Evolutionary conservation across 2,329 filamentous ascomycete genomes (phyloP), one percentile per base, ranked within the genome.

Genomic region (Neofusicoccum umdonicola): DNA sequence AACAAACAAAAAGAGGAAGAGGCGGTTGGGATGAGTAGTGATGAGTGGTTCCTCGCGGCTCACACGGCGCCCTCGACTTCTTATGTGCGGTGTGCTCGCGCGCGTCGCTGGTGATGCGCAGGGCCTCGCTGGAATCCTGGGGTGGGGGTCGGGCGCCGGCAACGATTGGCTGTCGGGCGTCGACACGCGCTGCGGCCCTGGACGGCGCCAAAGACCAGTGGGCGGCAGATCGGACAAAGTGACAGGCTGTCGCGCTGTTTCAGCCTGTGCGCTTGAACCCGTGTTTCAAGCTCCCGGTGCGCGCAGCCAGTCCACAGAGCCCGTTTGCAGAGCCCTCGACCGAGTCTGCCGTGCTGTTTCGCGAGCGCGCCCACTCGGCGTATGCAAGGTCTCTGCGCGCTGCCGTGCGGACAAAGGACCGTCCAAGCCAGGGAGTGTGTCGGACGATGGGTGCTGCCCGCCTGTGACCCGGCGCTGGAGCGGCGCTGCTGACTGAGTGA

Each of bases 231-330:
- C 60, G 47, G 2, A 58, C 39, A 58, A 58, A 58, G 39, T 62
- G 60, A 62, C 48, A 62, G 60, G 54, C 54, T 58, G 54, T 58
- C 54, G 54, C 12, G 60, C 22, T 51, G 60, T 62, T 62, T 62
- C 60, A 62, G 60, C 15, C 41, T 12, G 44, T 50, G 47, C 58
- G 58, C 47, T 37, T 41, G 15, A 42, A 15, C 47, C 60, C 60
- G 60, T 62, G 60, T 62, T 62, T 62, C 60, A 62, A 62, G 54
- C 54, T 12, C 11, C 22, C 22, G 34, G 39, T 39, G 37, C 19
- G 54, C 54, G 54, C 39, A 58, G 54, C 54, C 54, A 58, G 54
- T 58, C 54, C 41, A 34, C 54, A 4, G 7, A 7, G 39, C 34
- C 54, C 54, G 54, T 58, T 58, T 58, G 54, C 60, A 52, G 60